Evolutionary conservation across 371 early-diverging fungal species (phyloP).

Genomic region (Syncephalis plumigaleata): DNA sequence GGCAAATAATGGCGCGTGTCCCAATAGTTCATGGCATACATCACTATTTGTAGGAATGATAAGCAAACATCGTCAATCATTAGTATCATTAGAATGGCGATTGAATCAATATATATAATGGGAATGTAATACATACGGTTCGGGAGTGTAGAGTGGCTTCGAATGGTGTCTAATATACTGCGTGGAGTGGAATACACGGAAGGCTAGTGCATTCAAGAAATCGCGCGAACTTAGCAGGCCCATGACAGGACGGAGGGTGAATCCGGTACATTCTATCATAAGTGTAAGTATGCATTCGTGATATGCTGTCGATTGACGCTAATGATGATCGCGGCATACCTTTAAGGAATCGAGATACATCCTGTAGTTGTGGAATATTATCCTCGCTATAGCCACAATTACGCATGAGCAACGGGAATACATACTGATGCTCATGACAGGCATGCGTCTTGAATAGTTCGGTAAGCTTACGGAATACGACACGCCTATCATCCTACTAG

Average conservation of each 20-base stretch:
- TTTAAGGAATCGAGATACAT: constrained; percentile 78
- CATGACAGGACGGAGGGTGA: constrained; percentile 89
- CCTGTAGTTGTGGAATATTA: constrained; percentile 80
- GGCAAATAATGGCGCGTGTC: constrained; percentile 81
- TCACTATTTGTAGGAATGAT: constrained; percentile 14
- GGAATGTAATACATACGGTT: constrained; percentile 27
- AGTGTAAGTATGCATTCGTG: neutral
- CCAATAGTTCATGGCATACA: constrained; percentile 56
- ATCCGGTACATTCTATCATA: constrained; percentile 73
- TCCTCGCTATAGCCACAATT: constrained; percentile 81
- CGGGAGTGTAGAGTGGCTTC: constrained; percentile 84
- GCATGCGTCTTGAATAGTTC: constrained; percentile 69
- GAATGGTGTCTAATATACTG: constrained; percentile 92
- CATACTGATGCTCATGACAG: constrained; percentile 80
- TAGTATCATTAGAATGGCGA: neutral
- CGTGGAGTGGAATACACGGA: constrained; percentile 91
- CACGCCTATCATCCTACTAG: constrained; percentile 21
- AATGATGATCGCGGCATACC: constrained; percentile 6
- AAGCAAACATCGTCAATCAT: neutral
- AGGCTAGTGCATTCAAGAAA: constrained; percentile 89
- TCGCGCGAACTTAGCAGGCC: constrained; percentile 83
- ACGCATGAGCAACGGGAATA: constrained; percentile 75
- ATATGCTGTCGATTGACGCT: no score
- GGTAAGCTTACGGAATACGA: constrained; percentile 60
- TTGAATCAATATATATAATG: neutral